Percentiles rank a stretch among this genome's conserved stretches.
phyloP scores from a whole-genome alignment of 768 basidiomycete species.

The Rhodocollybia butyracea region DNA sequence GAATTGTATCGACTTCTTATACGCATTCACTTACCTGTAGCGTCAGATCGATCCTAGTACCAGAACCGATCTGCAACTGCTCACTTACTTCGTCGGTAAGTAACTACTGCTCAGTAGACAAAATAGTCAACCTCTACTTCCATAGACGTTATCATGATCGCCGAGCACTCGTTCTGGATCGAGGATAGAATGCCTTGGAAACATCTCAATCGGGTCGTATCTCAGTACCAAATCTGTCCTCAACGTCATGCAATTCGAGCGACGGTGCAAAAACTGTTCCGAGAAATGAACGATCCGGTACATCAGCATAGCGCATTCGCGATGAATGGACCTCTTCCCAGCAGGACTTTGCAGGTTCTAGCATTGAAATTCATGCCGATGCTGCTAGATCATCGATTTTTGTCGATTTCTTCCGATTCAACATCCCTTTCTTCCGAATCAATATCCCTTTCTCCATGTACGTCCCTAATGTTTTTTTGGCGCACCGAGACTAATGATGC shows the following conservation, averaged over 20 bases:
- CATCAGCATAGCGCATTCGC: not conserved
- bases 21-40: not conserved
- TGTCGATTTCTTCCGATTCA: no score
- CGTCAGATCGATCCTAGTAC: not conserved
- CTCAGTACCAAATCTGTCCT: not conserved
- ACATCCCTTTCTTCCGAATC: no score
- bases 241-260: not conserved
- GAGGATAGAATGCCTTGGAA: not conserved
- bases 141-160: slow-evolving; percentile 2
- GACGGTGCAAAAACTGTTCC: not conserved
- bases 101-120: not conserved
- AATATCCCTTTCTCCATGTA: no score
- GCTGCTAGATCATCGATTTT: no score
- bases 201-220: not conserved
- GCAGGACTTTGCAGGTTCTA: not conserved
- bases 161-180: not conserved
- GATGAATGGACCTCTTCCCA: not conserved
- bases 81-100: slow-evolving; percentile 1
- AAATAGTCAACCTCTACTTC: not conserved
- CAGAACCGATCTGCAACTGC: not conserved
- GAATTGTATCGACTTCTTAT: not conserved
- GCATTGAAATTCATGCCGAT: not conserved
- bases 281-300: not conserved
- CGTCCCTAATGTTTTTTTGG: no score
- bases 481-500: no score